These are phyloP conservation scores for Cornus florida DNA, from an alignment of 148 eudicot genomes.

Conservation along the genomic window DNA sequence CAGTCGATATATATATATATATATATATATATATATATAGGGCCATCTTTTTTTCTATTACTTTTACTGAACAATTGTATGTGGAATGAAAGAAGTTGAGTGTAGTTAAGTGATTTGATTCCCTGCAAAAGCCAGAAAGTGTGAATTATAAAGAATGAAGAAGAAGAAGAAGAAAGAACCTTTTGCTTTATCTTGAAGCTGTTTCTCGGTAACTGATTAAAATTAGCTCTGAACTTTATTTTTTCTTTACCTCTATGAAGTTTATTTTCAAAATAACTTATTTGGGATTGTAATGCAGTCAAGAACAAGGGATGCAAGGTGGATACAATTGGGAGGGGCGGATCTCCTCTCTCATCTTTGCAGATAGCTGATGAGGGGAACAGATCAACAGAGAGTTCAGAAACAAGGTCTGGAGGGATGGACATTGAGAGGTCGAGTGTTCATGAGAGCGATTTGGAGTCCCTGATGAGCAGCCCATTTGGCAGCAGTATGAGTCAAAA, in stretches of 20 bases:
- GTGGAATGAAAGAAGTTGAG: neutral
- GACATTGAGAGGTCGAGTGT: slow-evolving; percentile 29
- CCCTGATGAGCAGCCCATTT: slow-evolving; percentile 43
- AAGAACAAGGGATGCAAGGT: slow-evolving; percentile 46
- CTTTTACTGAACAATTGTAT: too few relatives aligned
- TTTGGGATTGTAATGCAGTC: slow-evolving; percentile 31
- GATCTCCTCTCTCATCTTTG: slow-evolving; percentile 11
- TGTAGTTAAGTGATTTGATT: too few relatives aligned
- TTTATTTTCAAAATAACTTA: neutral
- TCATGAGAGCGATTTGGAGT: slow-evolving; percentile 51
- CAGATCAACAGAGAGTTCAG: slow-evolving; percentile 21
- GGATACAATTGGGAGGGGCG: slow-evolving; percentile 16
- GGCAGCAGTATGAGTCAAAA: slow-evolving; percentile 42
- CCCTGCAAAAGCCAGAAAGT: neutral
- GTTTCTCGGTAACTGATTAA: neutral
- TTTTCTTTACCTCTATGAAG: too few relatives aligned
- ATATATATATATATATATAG: too few relatives aligned
- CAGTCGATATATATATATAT: too few relatives aligned
- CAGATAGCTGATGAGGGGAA: slow-evolving; percentile 20
- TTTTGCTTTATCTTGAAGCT: neutral
- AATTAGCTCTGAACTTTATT: neutral
- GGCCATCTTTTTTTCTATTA: neutral
- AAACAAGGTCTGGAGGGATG: slow-evolving; percentile 32
- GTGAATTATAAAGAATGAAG: neutral
- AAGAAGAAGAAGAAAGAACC: neutral